Percentiles rank a stretch among this genome's conserved stretches.
These are phyloP conservation scores for Agrocybe praecox DNA, from an alignment of 768 basidiomycete genomes.

Conservation along the genomic window DNA sequence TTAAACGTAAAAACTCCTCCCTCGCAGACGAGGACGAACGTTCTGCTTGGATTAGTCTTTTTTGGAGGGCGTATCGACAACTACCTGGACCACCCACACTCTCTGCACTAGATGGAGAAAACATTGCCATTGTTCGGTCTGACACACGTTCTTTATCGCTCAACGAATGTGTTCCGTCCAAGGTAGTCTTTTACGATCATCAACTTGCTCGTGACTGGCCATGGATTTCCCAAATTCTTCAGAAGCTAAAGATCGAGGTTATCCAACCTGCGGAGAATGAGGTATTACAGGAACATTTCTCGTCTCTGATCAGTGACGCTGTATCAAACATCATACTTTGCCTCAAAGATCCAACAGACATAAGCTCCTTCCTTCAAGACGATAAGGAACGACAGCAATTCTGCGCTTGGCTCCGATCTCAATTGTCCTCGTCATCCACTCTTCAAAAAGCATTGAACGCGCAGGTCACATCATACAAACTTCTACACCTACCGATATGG, in stretches of 20 bases:
- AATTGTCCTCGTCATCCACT: too few relatives aligned
- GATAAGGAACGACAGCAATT: too few relatives aligned
- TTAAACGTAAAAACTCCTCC: neutral
- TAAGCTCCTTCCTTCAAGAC: too few relatives aligned
- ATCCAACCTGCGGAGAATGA: neutral
- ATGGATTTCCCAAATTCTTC: neutral
- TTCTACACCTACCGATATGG: neutral
- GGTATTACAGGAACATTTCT: neutral
- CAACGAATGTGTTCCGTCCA: slow-evolving; percentile 6
- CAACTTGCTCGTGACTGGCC: neutral
- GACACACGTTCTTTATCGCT: neutral
- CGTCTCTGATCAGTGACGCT: neutral
- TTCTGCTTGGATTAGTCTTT: slow-evolving; percentile 1
- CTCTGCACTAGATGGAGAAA: neutral
- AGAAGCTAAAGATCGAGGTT: slow-evolving; percentile 1
- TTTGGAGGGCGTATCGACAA: slow-evolving; percentile 6
- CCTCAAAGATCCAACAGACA: neutral
- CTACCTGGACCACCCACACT: slow-evolving; percentile 16
- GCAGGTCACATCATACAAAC: neutral
- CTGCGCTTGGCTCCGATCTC: too few relatives aligned
- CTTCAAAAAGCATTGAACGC: neutral
- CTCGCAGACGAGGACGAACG: neutral
- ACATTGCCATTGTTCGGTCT: neutral
- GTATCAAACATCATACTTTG: neutral
- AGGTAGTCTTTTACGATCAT: neutral